A percentile compares a stretch with the other conserved stretches of the same genome.
phyloP scores from a whole-genome alignment of 2,329 filamentous ascomycete genomes.

The Zymoseptoria ardabiliae region DNA sequence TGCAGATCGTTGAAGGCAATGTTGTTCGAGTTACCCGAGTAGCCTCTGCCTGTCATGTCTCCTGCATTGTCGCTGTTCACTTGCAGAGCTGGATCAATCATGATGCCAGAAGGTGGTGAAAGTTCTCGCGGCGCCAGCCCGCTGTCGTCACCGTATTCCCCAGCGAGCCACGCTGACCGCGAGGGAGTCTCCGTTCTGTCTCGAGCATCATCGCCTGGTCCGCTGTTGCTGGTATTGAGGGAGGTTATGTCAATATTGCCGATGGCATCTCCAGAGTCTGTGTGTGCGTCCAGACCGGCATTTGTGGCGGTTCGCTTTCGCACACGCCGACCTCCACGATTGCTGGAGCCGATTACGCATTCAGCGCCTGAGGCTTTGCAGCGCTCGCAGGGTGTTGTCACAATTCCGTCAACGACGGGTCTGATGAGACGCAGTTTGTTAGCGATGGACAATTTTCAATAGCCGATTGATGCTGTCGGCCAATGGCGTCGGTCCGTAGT shows the following conservation, averaged over 20 bases:
- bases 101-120: slow-evolving; percentile 20
- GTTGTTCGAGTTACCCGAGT: slow-evolving; percentile 24
- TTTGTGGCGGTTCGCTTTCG: slow-evolving; percentile 42
- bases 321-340: slow-evolving; percentile 47
- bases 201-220: slow-evolving; percentile 3
- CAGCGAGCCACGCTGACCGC: slow-evolving; percentile 4
- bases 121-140: slow-evolving; percentile 3
- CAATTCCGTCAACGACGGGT: slow-evolving; percentile 42
- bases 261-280: slow-evolving; percentile 23
- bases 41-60: slow-evolving; percentile 16
- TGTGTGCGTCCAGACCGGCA: slow-evolving; percentile 26
- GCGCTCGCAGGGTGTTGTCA: slow-evolving; percentile 48
- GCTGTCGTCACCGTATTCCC: slow-evolving; percentile 1
- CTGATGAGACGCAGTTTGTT: slow-evolving; percentile 18
- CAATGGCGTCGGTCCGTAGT: background rate
- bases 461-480: background rate
- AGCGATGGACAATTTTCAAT: slow-evolving; percentile 13
- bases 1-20: slow-evolving; percentile 38
- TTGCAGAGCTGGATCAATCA: slow-evolving; percentile 27
- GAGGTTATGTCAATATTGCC: slow-evolving; percentile 15
- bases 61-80: slow-evolving; percentile 15
- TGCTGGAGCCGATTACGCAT: slow-evolving; percentile 53
- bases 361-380: slow-evolving; percentile 52
- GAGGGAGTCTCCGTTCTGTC: background rate
- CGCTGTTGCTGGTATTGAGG: slow-evolving; percentile 2